Percentiles rank a stretch among this genome's conserved stretches.
Conservation (phyloP, 768 basidiomycete species). For the Tricholoma matsutake region DNA sequence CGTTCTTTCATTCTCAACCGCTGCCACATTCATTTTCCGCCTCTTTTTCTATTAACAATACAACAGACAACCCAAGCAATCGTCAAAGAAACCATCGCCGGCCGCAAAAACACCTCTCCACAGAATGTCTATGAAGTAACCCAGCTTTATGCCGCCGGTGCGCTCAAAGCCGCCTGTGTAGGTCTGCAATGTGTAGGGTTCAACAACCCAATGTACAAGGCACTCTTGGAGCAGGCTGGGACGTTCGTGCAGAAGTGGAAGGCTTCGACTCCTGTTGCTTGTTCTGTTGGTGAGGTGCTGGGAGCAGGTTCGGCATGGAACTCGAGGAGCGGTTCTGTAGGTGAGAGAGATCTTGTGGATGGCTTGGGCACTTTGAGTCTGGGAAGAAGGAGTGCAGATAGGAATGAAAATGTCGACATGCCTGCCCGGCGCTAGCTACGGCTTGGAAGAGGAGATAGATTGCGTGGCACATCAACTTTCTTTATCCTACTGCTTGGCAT, state of each 20-base stretch:
- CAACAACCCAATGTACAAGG: constrained; percentile 61
- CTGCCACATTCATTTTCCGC: not conserved
- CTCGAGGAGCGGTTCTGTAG: not conserved
- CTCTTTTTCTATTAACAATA: constrained; percentile 6
- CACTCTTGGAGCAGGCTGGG: constrained; percentile 61
- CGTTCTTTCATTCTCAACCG: constrained; percentile 8
- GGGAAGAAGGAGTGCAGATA: constrained; percentile 14
- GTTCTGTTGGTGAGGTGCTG: constrained; percentile 7
- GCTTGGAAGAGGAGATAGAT: constrained; percentile 11
- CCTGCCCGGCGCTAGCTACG: constrained; percentile 10
- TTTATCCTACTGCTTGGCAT: not conserved
- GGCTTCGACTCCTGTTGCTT: constrained; percentile 6
- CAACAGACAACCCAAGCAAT: constrained; percentile 60
- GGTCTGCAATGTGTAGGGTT: constrained; percentile 78
- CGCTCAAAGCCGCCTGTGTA: constrained; percentile 69
- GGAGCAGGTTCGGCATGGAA: constrained; percentile 14
- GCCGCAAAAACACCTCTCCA: constrained; percentile 72
- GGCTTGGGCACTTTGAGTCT: constrained; percentile 13
- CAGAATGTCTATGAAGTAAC: constrained; percentile 73
- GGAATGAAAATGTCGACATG: constrained; percentile 14
- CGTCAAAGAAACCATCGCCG: constrained; percentile 68
- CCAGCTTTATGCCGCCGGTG: constrained; percentile 71
- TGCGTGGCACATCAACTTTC: not conserved
- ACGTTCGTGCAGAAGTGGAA: constrained; percentile 42
- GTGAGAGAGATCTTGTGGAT: constrained; percentile 9